Percentiles rank a stretch among this genome's conserved stretches.
phyloP scores from a whole-genome alignment of 306 rosid genomes.

The Pueraria montana region DNA sequence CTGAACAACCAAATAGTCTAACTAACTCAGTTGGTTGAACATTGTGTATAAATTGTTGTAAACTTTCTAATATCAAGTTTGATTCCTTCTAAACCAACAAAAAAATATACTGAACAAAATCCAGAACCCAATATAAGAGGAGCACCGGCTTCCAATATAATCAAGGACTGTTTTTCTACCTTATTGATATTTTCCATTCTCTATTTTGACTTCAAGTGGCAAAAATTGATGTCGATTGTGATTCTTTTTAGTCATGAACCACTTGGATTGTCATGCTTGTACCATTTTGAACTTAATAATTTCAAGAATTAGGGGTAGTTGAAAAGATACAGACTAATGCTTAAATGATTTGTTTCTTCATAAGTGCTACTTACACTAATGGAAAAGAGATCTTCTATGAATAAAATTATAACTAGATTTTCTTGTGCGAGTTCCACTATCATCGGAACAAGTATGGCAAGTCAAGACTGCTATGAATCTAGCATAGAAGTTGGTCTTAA shows the following conservation, averaged over 20 bases:
- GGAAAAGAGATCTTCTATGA: background rate
- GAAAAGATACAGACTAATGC: slow-evolving; percentile 8
- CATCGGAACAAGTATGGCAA: background rate
- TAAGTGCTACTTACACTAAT: slow-evolving; percentile 31
- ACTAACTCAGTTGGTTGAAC: too few species aligned
- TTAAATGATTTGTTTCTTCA: background rate
- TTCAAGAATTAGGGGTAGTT: background rate
- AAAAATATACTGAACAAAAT: too few species aligned
- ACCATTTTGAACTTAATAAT: slow-evolving; percentile 6
- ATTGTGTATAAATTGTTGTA: too few species aligned
- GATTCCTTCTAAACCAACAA: too few species aligned
- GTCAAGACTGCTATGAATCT: slow-evolving; percentile 11
- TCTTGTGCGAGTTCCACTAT: slow-evolving; percentile 25
- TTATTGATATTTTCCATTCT: slow-evolving; percentile 17
- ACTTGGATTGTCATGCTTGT: slow-evolving; percentile 17
- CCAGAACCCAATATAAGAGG: slow-evolving; percentile 23
- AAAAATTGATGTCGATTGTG: slow-evolving; percentile 10
- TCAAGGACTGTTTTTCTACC: background rate
- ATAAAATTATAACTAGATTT: slow-evolving; percentile 2
- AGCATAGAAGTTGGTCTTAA: slow-evolving; percentile 20
- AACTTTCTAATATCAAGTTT: too few species aligned
- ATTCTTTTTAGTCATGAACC: slow-evolving; percentile 18
- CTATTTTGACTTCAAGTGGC: slow-evolving; percentile 44
- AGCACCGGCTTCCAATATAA: slow-evolving; percentile 37
- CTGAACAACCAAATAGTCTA: too few species aligned